phyloP scores from a whole-genome alignment of 805 yeast genomes.

The Tetrapisispora nanseiensis region DNA sequence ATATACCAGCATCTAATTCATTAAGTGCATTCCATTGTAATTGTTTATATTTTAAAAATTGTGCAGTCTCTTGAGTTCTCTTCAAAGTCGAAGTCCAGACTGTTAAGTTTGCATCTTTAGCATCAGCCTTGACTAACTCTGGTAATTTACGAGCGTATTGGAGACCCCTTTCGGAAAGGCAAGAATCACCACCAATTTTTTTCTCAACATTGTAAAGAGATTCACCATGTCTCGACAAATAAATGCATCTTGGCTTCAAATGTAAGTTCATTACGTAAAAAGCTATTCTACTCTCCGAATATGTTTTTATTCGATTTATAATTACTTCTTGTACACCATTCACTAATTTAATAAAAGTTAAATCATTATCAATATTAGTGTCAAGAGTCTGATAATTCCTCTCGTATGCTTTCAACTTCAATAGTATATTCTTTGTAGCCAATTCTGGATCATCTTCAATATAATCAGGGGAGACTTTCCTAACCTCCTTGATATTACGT shows the following conservation, averaged over 20 bases:
- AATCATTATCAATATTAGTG: constrained; percentile 43
- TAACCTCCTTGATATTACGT: constrained; percentile 78
- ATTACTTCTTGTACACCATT: constrained; percentile 84
- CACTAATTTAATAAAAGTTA: constrained; percentile 79
- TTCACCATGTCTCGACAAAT: constrained; percentile 95
- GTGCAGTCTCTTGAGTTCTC: constrained; percentile 89
- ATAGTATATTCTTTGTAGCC: constrained; percentile 63
- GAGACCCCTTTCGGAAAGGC: constrained; percentile 73
- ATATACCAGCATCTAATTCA: constrained; percentile 94
- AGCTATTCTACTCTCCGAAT: constrained; percentile 84
- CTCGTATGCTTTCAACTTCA: constrained; percentile 67
- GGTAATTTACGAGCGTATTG: constrained; percentile 78
- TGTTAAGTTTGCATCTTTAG: constrained; percentile 58
- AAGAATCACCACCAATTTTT: constrained; percentile 91
- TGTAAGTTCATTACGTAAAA: constrained; percentile 94
- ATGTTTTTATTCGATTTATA: constrained; percentile 77
- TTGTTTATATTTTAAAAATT: constrained; percentile 67
- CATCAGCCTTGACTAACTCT: constrained; percentile 50
- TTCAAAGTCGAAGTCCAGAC: constrained; percentile 93
- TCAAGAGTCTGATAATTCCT: constrained; percentile 69
- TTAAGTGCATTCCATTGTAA: constrained; percentile 94
- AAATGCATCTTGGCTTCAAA: constrained; percentile 82
- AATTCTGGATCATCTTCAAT: constrained; percentile 53
- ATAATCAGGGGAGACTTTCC: constrained; percentile 81
- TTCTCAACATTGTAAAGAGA: constrained; percentile 86